Evolutionary conservation across 208 protist genomes (phyloP), one percentile per base, ranked within the genome.

Genomic region (Balamuthia mandrillaris): DNA sequence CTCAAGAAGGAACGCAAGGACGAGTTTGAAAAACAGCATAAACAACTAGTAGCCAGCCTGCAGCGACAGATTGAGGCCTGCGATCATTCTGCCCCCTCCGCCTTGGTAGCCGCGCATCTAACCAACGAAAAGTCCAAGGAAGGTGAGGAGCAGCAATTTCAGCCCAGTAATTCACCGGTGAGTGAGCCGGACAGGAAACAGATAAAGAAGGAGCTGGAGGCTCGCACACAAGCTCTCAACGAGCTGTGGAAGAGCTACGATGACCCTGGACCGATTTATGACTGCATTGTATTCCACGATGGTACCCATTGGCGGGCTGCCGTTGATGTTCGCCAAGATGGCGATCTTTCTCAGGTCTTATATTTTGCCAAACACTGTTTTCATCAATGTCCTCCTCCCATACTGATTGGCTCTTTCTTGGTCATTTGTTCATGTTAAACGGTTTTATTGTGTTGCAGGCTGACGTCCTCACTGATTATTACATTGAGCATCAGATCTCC

Each of bases 1-100:
- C 42, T 90, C 21, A 89, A 89, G 45, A 44, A 78, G 31, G 85
- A 90, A n/a, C 56, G 86, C 54, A 81, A 87, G 42, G 75, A 89
- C 35, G 65, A 75, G 27, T 87, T 87, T 24, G 65, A 89, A n/a
- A 79, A 75, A 42, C 21, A 29, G 51, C 83, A 90, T 29, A 24
- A 51, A 10, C 49, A n/a, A 29, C 24, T 27, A 12, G 33, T 87
- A 1, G 47, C 39, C 4, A 33, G 49, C 21, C 2, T 79, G 29
- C 56, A 88, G 31, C 81, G 16, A 12, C 37, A 14, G 58, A 51
- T 44, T 42, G 51, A 35, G 27, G 27, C 60, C 44, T 70, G 18
- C 61, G 61, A 70, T 37, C 29, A n/a, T 56, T 21, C 21, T 21
- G 24, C 49, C n/a, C n/a, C n/a, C n/a, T n/a, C n/a, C n/a, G n/a